Evolutionary conservation across 805 yeast genomes (phyloP).

Genomic region (Dipodascus geniculatus): DNA sequence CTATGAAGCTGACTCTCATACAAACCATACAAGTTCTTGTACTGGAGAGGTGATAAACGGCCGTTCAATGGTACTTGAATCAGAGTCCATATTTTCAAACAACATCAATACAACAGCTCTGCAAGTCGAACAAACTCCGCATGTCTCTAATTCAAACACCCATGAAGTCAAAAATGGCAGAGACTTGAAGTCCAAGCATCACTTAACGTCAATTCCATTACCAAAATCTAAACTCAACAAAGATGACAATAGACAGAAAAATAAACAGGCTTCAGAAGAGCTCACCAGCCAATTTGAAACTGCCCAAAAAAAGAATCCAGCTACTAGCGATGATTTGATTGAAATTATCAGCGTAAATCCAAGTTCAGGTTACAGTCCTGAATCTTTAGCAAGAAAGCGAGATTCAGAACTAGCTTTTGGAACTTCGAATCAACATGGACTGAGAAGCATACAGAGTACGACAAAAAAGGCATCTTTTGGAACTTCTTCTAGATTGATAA

Average conservation of each 20-base stretch:
- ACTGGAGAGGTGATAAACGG: too few species aligned
- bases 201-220: neutral
- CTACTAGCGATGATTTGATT: neutral
- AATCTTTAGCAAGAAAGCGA: constrained; percentile 4
- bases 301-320: neutral
- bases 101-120: too few species aligned
- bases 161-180: neutral
- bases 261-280: neutral
- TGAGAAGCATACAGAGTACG: neutral
- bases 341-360: constrained; percentile 1
- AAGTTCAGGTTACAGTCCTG: neutral
- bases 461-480: neutral
- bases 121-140: too few species aligned
- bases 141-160: too few species aligned
- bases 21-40: too few species aligned
- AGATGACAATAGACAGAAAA: neutral
- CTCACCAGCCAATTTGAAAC: neutral
- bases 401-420: constrained; percentile 4
- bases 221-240: neutral
- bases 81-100: too few species aligned
- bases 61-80: too few species aligned
- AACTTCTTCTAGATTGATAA: constrained; percentile 21
- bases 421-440: constrained; percentile 2
- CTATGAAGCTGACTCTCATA: too few species aligned
- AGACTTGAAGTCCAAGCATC: neutral